A percentile compares a stretch with the other conserved stretches of the same genome.
Conservation (phyloP, 139 green algal species). For the Coelastrella sp. region DNA sequence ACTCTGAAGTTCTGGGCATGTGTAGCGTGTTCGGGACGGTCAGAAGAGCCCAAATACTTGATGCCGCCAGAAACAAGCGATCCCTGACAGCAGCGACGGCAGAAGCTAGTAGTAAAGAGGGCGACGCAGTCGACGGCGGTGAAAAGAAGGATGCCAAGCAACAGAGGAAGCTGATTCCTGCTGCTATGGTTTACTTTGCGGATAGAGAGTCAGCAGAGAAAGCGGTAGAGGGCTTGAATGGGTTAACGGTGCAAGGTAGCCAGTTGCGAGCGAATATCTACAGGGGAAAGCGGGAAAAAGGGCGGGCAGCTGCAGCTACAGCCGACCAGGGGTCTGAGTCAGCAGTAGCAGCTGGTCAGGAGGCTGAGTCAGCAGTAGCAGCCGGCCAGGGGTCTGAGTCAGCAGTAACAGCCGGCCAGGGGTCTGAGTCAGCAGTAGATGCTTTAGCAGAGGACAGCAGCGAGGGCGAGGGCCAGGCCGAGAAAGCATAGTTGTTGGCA, state of each 20-base stretch:
- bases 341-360: neutral
- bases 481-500: too few species aligned
- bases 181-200: neutral
- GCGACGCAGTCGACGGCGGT: too few species aligned
- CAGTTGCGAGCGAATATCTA: neutral
- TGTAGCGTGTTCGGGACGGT: constrained; percentile 32
- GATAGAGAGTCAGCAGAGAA: neutral
- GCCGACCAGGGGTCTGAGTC: too few species aligned
- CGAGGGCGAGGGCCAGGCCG: too few species aligned
- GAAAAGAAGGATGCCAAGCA: too few species aligned
- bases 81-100: neutral
- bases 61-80: neutral
- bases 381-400: too few species aligned
- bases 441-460: too few species aligned
- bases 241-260: constrained; percentile 1
- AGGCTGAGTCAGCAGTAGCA: too few species aligned
- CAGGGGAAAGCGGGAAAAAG: neutral
- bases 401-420: too few species aligned
- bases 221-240: neutral
- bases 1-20: constrained; percentile 1
- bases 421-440: too few species aligned
- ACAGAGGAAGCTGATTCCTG: too few species aligned
- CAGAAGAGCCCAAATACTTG: neutral
- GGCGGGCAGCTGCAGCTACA: neutral
- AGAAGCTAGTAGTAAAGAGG: too few species aligned